phyloP scores from a whole-genome alignment of 164 flowering plant species.

The Stephania japonica region DNA sequence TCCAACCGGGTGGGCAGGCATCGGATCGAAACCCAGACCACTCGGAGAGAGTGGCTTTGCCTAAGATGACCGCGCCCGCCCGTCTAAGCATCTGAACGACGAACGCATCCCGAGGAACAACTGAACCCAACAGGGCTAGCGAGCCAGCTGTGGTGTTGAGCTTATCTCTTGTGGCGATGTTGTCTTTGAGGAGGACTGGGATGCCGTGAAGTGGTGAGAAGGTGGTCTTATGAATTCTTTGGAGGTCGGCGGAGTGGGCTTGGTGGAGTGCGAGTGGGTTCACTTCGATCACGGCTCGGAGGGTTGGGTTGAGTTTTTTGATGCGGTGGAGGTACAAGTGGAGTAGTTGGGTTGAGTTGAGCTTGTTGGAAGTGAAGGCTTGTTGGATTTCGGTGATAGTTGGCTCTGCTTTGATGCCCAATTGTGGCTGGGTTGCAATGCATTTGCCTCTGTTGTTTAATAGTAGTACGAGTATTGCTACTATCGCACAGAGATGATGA shows the following conservation, averaged over 20 bases:
- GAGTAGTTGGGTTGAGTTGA: slow-evolving; percentile 21
- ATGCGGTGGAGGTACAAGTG: slow-evolving; percentile 31
- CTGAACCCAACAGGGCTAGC: slow-evolving; percentile 28
- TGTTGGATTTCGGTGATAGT: slow-evolving; percentile 37
- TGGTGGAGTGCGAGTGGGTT: slow-evolving; percentile 32
- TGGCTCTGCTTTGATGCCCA: slow-evolving; percentile 42
- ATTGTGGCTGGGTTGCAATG: background rate
- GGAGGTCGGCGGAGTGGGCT: slow-evolving; percentile 36
- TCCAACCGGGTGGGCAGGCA: slow-evolving; percentile 8
- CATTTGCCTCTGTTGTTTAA: no score
- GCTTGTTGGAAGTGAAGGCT: slow-evolving; percentile 36
- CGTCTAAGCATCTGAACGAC: slow-evolving; percentile 31
- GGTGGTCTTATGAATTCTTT: background rate
- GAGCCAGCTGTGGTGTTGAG: slow-evolving; percentile 41
- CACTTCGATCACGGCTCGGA: slow-evolving; percentile 36
- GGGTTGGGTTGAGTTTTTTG: slow-evolving; percentile 26
- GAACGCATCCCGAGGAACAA: slow-evolving; percentile 29
- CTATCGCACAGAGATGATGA: no score
- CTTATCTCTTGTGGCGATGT: slow-evolving; percentile 30
- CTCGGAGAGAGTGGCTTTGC: slow-evolving; percentile 18
- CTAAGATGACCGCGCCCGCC: slow-evolving; percentile 41
- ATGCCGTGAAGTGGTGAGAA: slow-evolving; percentile 35
- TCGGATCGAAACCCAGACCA: slow-evolving; percentile 8
- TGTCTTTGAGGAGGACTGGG: slow-evolving; percentile 34
- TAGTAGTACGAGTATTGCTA: no score